Evolutionary conservation across 2,329 filamentous ascomycete species (phyloP), one percentile per base, ranked within the genome.

Genomic region (Fusarium beomiforme): DNA sequence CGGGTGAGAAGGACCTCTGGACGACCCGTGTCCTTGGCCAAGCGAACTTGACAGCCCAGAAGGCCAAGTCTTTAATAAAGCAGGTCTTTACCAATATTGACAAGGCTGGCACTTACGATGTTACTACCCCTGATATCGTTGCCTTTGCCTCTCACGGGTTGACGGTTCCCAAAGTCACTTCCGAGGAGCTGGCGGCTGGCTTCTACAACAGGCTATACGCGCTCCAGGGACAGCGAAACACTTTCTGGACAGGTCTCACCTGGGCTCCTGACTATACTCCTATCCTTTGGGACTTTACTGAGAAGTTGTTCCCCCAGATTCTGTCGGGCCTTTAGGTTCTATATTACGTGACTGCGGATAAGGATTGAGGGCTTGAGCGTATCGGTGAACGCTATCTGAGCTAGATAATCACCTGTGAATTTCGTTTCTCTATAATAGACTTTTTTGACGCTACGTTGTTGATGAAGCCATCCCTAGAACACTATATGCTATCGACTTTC

Each of bases 151-250:
- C 72, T 11, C 72, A 71, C 29, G 57, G 61, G 51, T 73, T 34
- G 29, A 79, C 62, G 59, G 67, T 21, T 2, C 67, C 67, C 7
- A 70, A 70, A 31, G 79, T 81, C 1, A 66, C 75, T 2, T 37
- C 75, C 1, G 51, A 78, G 3, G 74, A 78, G 6, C 77, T 83
- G 19, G 56, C 60, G 2, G 54, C 47, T 6, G 80, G 81, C 1
- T 82, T 83, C 50, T 82, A 80, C 36, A 41, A 67, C 0, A 70
- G 81, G 16, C 46, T 83, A 7, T 77, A 81, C 29, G 71, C 51
- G 0, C 64, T 83, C 12, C 79, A 83, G 69, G 80, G 81, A 1
- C 60, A 75, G 34, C 70, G 74, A 1, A 80, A 76, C 43, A 83
- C 81, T 1, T 83, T 77, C 62, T 83, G 80, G 64, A 79, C 81